These are phyloP conservation scores for Phialocephala subalpina DNA, from an alignment of 2,329 filamentous ascomycete species.

Conservation along the genomic window DNA sequence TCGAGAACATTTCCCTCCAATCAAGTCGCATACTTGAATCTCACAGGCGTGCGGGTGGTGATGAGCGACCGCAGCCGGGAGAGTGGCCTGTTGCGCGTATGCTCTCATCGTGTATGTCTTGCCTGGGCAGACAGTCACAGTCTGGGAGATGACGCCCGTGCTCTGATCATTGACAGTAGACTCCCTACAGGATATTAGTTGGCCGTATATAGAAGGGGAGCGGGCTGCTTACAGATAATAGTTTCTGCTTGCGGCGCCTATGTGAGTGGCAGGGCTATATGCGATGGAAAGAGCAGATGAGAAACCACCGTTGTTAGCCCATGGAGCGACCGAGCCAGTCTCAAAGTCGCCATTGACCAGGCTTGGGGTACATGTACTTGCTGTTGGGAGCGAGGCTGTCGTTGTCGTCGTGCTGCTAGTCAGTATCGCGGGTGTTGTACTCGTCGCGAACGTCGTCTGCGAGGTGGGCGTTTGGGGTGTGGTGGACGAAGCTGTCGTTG, in stretches of 20 bases:
- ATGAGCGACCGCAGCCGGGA: not conserved
- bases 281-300: slow-evolving; percentile 5
- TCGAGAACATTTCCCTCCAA: slow-evolving; percentile 6
- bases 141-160: not conserved
- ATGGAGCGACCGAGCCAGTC: not conserved
- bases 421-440: not conserved
- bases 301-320: not conserved
- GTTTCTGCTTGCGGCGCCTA: not conserved
- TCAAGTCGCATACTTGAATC: slow-evolving; percentile 7
- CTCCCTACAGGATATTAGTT: not conserved
- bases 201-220: not conserved
- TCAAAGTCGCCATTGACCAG: slow-evolving; percentile 19
- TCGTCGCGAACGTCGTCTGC: slow-evolving; percentile 15
- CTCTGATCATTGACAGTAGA: not conserved
- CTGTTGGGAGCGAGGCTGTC: not conserved
- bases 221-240: not conserved
- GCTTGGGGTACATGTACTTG: slow-evolving; percentile 1
- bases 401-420: not conserved
- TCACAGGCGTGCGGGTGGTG: not conserved
- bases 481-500: not conserved
- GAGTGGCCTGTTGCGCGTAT: slow-evolving; percentile 1
- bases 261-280: not conserved
- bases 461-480: not conserved
- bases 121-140: not conserved
- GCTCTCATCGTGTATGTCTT: slow-evolving; percentile 15